Percentiles rank a stretch among this genome's conserved stretches.
Evolutionary conservation across 2,329 filamentous ascomycete species (phyloP).

Genomic region (Curvularia sp.): DNA sequence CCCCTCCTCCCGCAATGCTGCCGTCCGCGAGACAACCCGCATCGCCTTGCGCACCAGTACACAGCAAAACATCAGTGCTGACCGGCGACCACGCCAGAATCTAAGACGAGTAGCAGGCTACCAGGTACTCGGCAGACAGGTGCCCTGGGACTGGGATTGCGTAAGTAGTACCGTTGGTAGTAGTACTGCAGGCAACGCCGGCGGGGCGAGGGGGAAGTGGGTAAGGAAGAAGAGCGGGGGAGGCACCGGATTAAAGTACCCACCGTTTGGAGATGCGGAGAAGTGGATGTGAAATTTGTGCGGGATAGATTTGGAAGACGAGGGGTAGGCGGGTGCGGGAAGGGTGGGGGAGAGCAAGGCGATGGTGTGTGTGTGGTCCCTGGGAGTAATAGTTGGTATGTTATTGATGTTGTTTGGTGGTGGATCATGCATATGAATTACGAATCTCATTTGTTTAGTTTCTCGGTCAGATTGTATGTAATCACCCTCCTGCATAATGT

Average conservation of each 20-base stretch:
- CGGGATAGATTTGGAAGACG: neutral
- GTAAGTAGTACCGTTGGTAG: slow-evolving; percentile 39
- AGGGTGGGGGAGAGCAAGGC: neutral
- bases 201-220: slow-evolving; percentile 15
- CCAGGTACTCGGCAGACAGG: slow-evolving; percentile 37
- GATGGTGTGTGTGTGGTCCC: neutral
- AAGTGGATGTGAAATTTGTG: slow-evolving; percentile 28
- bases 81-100: slow-evolving; percentile 19
- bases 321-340: neutral
- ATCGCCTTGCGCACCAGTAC: slow-evolving; percentile 30
- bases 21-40: slow-evolving; percentile 36
- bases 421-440: neutral
- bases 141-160: slow-evolving; percentile 48
- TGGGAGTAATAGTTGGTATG: neutral
- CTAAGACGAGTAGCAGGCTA: slow-evolving; percentile 42
- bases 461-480: too few relatives aligned
- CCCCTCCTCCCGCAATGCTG: slow-evolving; percentile 9
- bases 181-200: slow-evolving; percentile 7
- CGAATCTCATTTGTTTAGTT: neutral
- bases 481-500: neutral
- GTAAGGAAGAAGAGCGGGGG: slow-evolving; percentile 11
- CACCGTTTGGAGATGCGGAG: slow-evolving; percentile 38
- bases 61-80: slow-evolving; percentile 4
- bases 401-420: neutral
- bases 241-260: slow-evolving; percentile 29